These are phyloP conservation scores for Verticillium isaacii DNA, from an alignment of 2,329 filamentous ascomycete genomes.

Conservation along the genomic window DNA sequence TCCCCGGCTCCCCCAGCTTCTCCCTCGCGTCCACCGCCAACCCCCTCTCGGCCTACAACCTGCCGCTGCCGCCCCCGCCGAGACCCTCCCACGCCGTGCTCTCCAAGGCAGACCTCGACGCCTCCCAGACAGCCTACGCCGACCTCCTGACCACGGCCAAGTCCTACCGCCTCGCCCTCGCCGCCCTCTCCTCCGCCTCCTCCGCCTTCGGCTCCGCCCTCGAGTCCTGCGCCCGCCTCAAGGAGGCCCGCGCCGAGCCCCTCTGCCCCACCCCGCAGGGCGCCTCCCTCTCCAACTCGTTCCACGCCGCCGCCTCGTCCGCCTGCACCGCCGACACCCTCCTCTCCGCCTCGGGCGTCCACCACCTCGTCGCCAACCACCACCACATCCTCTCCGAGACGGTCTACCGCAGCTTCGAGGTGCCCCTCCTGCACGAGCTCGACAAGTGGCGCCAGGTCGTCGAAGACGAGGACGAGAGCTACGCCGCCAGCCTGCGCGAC, in stretches of 20 bases:
- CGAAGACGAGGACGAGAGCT: slow-evolving; percentile 59
- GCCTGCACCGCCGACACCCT: slow-evolving; percentile 60
- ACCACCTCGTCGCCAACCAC: slow-evolving; percentile 65
- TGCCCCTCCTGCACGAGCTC: slow-evolving; percentile 64
- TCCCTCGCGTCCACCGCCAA: slow-evolving; percentile 60
- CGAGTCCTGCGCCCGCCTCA: slow-evolving; percentile 63
- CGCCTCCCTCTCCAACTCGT: slow-evolving; percentile 39
- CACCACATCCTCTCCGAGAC: slow-evolving; percentile 66
- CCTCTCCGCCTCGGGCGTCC: slow-evolving; percentile 58
- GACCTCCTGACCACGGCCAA: slow-evolving; percentile 59
- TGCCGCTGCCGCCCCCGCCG: slow-evolving; percentile 57
- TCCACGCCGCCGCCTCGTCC: slow-evolving; percentile 35
- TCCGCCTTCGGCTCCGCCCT: slow-evolving; percentile 61
- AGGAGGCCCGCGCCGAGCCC: slow-evolving; percentile 59
- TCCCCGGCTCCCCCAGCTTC: slow-evolving; percentile 60
- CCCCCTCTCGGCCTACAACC: slow-evolving; percentile 52
- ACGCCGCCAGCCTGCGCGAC: slow-evolving; percentile 48
- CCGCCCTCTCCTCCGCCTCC: slow-evolving; percentile 54
- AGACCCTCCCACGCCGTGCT: slow-evolving; percentile 54
- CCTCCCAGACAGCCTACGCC: slow-evolving; percentile 58
- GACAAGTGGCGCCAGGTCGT: slow-evolving; percentile 60
- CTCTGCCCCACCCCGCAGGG: slow-evolving; percentile 32
- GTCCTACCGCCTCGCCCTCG: slow-evolving; percentile 57
- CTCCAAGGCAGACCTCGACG: slow-evolving; percentile 57
- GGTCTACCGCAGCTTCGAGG: slow-evolving; percentile 63